Conservation (phyloP, 148 eudicot genomes). For the Rhododendron ovatum region DNA sequence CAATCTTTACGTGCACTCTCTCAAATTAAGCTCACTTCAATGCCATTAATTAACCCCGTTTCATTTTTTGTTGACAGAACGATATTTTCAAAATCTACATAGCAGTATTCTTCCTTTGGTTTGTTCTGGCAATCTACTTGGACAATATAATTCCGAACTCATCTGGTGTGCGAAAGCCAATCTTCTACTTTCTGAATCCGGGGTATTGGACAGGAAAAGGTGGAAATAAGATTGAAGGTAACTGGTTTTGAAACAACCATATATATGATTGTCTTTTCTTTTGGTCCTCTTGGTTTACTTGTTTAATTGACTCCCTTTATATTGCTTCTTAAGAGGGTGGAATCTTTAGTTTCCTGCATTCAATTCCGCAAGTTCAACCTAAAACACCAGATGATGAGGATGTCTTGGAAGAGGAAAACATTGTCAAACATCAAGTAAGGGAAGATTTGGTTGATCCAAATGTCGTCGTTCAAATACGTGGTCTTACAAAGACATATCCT, state of each 20-base stretch:
- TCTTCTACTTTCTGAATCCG: conserved; percentile 64
- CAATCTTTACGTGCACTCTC: too few species aligned
- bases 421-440: conserved; percentile 53
- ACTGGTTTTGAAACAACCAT: not conserved
- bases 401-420: conserved; percentile 73
- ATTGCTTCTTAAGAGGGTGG: conserved; percentile 44
- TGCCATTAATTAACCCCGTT: too few species aligned
- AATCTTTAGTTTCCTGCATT: conserved; percentile 56
- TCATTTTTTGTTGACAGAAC: too few species aligned
- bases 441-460: conserved; percentile 53
- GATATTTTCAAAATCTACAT: conserved; percentile 22
- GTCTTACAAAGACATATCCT: conserved; percentile 72
- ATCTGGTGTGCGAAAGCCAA: conserved; percentile 72
- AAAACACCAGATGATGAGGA: conserved; percentile 70
- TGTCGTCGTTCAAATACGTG: conserved; percentile 72
- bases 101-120: conserved; percentile 38
- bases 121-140: conserved; percentile 73
- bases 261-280: not conserved
- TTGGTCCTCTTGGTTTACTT: not conserved
- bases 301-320: not conserved
- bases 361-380: conserved; percentile 36
- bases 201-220: conserved; percentile 81
- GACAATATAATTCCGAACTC: conserved; percentile 77
- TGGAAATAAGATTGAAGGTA: conserved; percentile 62
- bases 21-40: too few species aligned